Evolutionary conservation across 345 rosid genomes (phyloP).

Genomic region (Corchorus capsularis): DNA sequence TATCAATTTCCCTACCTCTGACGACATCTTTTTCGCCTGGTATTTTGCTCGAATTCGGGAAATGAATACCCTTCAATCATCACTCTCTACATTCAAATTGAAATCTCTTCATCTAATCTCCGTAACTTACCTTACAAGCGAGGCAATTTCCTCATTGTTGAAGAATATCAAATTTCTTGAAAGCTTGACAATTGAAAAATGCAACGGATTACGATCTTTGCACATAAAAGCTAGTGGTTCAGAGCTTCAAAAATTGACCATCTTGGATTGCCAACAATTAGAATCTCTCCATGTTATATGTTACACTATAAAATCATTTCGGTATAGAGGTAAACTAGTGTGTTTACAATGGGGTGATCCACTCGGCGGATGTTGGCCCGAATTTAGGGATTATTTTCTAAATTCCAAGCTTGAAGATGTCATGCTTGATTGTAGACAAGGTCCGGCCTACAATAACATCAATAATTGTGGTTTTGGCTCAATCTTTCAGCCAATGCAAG

Average conservation of each 20-base stretch:
- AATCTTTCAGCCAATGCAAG: constrained; percentile 48
- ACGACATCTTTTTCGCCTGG: not conserved
- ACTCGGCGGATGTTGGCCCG: not conserved
- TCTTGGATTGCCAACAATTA: constrained; percentile 14
- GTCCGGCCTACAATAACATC: constrained; percentile 33
- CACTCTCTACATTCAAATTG: not conserved
- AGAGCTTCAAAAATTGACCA: not conserved
- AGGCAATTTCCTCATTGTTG: not conserved
- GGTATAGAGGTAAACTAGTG: not conserved
- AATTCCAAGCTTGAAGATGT: not conserved
- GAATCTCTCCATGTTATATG: not conserved
- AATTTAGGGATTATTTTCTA: not conserved
- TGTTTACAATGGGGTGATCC: not conserved
- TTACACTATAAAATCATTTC: not conserved
- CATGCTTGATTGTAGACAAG: constrained; percentile 49
- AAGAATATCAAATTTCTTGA: not conserved
- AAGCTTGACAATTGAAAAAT: not conserved
- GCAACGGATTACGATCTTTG: not conserved
- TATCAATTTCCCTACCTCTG: not conserved
- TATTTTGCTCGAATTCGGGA: not conserved
- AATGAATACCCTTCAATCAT: not conserved
- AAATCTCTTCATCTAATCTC: not conserved
- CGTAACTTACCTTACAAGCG: not conserved
- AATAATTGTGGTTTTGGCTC: constrained; percentile 31
- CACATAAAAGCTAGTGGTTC: not conserved